Percentiles rank a stretch among this genome's conserved stretches.
Conservation (phyloP, 768 basidiomycete genomes). For the Leccinellum albellum region DNA sequence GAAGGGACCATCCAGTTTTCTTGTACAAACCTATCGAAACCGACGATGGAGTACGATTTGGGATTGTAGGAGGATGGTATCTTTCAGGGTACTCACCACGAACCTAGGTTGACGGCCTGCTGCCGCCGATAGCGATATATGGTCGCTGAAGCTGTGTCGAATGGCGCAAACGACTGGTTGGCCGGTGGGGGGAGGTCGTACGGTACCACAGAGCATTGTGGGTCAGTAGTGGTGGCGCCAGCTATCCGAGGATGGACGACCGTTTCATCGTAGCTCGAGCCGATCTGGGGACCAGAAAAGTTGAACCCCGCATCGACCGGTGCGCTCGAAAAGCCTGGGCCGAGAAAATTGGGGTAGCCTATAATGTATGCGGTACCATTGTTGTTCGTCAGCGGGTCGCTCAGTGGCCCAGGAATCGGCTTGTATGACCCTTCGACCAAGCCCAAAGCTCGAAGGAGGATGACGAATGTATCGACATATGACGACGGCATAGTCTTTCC, state of each 20-base stretch:
- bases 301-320: background rate
- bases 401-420: background rate
- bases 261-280: constrained; percentile 1
- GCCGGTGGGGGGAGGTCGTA: constrained; percentile 10
- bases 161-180: constrained; percentile 12
- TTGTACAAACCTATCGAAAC: constrained; percentile 55
- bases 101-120: constrained; percentile 21
- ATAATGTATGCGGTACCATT: background rate
- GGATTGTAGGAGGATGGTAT: background rate
- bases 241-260: background rate
- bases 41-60: background rate
- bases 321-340: background rate
- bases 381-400: background rate
- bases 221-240: background rate
- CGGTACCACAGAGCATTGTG: constrained; percentile 3
- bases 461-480: background rate
- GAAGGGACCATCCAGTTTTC: constrained; percentile 76
- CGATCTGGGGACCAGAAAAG: background rate
- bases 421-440: constrained; percentile 13
- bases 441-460: constrained; percentile 7
- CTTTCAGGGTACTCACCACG: constrained; percentile 7
- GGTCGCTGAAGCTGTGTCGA: constrained; percentile 11
- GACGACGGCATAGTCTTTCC: constrained; percentile 5
- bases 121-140: constrained; percentile 22
- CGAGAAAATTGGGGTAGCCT: background rate